Conservation (phyloP, 2,329 filamentous ascomycete genomes). For the Aspergillus carbonarius region DNA sequence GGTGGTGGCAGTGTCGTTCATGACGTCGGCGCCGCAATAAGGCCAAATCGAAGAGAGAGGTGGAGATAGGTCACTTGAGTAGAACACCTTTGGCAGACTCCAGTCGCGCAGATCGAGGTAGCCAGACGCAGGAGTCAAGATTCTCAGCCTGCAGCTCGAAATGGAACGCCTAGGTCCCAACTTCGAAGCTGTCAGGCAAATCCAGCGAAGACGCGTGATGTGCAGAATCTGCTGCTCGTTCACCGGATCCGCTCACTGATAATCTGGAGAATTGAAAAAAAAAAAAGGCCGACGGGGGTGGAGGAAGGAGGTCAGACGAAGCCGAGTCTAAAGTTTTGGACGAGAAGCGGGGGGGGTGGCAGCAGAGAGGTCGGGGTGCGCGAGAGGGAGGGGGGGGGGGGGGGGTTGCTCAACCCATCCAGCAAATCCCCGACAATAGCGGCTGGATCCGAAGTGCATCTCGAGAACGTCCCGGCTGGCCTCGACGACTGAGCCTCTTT, state of each 20-base stretch:
- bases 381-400: neutral
- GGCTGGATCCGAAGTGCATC: neutral
- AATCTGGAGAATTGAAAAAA: neutral
- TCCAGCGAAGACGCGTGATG: constrained; percentile 10
- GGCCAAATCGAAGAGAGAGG: neutral
- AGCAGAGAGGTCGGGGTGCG: neutral
- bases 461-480: neutral
- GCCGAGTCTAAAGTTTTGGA: neutral
- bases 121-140: constrained; percentile 17
- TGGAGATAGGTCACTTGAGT: neutral
- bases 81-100: constrained; percentile 9
- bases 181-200: constrained; percentile 26
- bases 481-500: neutral
- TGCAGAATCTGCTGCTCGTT: neutral
- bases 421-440: neutral
- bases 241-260: neutral
- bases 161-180: constrained; percentile 28
- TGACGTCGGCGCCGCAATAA: constrained; percentile 15
- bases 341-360: neutral
- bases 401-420: neutral
- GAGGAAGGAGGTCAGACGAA: neutral
- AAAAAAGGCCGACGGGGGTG: neutral
- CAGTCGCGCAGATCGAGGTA: constrained; percentile 14
- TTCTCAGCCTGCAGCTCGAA: constrained; percentile 24
- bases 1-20: constrained; percentile 34